Evolutionary conservation across 148 eudicot genomes (phyloP), one percentile per base, ranked within the genome.

Genomic region (Mesembryanthemum crystallinum): DNA sequence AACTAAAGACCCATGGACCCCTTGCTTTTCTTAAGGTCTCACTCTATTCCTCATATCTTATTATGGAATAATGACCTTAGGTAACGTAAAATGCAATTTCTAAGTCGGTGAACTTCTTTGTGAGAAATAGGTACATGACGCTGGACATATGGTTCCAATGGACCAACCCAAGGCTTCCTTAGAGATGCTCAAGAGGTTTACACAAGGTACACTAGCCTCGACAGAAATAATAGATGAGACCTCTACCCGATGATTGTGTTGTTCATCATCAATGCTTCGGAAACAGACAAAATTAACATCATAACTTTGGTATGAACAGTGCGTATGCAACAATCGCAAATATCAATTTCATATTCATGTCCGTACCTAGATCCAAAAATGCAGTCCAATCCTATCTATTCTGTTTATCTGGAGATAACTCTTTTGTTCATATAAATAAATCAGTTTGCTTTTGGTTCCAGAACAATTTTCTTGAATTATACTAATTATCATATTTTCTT

Each of bases 81-180:
- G 55, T 27, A 23, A 4, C 8, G 57, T 10, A 1, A 43, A 76
- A 8, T 51, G n/a, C 6, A 47, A n/a, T 75, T 61, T 13, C 70
- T 69, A 68, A 79, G 64, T 37, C 20, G 10, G 18, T 33, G 20
- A 9, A 66, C 29, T 66, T 62, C 62, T 43, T 51, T 80, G 37
- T 55, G 23, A 61, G 45, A 64, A 60, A 70, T 69, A 89, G 88
- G 92, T 89, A 28, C 86, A 88, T 51, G 83, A 86, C 73, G 91
- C 94, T 20, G 93, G 94, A 43, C 98, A 91, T 77, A 77, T 91
- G 93, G 92, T 89, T 73, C 94, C 97, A 9, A 91, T 88, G 95
- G 97, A 94, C 83, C 96, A 92, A 73, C 98, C 98, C 5, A 84
- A 87, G 70, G 92, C 93, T 68, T 77, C 98, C 14, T 75, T 94